Evolutionary conservation across 140 eudicot species (phyloP).

Genomic region (Stevia rebaudiana): DNA sequence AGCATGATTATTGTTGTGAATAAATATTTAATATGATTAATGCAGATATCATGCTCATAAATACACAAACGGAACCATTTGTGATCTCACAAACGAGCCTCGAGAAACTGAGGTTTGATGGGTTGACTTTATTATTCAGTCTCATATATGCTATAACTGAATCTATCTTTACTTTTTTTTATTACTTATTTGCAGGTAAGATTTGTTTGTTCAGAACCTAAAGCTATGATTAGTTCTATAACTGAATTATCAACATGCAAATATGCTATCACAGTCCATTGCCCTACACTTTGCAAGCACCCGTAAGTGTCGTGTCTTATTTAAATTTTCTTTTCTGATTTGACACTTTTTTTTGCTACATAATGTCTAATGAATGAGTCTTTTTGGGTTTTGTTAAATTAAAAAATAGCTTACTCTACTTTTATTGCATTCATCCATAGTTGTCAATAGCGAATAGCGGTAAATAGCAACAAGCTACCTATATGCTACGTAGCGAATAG

Average conservation of each 20-base stretch:
- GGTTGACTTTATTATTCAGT: neutral
- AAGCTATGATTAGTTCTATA: constrained; percentile 86
- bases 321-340: neutral
- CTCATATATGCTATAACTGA: too few relatives aligned
- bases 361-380: neutral
- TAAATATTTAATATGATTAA: neutral
- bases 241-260: constrained; percentile 93
- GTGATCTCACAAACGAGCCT: constrained; percentile 83
- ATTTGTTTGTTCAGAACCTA: constrained; percentile 90
- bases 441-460: too few relatives aligned
- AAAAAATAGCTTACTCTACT: neutral
- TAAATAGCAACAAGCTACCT: too few relatives aligned
- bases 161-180: neutral
- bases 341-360: neutral
- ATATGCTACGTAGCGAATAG: too few relatives aligned
- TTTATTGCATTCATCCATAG: neutral
- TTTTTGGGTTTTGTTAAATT: neutral
- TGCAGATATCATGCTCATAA: constrained; percentile 89
- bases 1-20: neutral
- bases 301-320: constrained; percentile 60
- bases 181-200: constrained; percentile 56
- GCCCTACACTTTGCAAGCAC: constrained; percentile 90
- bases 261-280: constrained; percentile 85
- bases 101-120: constrained; percentile 85
- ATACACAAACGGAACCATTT: constrained; percentile 80